Evolutionary conservation across 2,329 filamentous ascomycete genomes (phyloP), one percentile per base, ranked within the genome.

Genomic region (Fusarium paranaense): DNA sequence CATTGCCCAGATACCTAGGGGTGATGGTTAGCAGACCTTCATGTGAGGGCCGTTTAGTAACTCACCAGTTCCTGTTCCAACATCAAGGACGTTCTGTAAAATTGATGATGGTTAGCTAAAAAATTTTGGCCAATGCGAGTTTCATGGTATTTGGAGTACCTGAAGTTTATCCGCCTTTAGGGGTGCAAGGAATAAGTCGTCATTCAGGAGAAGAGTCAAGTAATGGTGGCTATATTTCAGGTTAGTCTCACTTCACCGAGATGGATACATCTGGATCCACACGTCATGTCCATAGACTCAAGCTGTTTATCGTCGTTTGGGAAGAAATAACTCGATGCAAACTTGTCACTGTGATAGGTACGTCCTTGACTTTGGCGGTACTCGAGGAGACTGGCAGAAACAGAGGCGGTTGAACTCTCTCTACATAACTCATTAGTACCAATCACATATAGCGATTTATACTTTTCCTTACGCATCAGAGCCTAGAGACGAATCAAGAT

Each of bases 331-430:
- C 27, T 40, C 2, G 45, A 38, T 18, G 47, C 22, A 37, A 63
- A 63, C 32, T 56, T 63, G 33, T 63, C 61, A 33, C 61, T 63
- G 18, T 63, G 61, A 22, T 63, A 63, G 3, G 61, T 63, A 10
- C 61, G 61, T 18, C 61, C 61, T 38, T 56, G 45, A 38, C 45
- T 54, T 25, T 56, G 33, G 18, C 47, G 61, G 14, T 63, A 63
- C 18, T 63, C 33, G 11, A 56, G 35, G 4, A 63, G 38, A 20
- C 61, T 63, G 25, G 45, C 33, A 38, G 61, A 54, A 16, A 63
- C 30, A 27, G 60, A 62, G 18, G 42, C 60, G 11, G 60, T 62
- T 35, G 60, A 62, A 42, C 60, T 62, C 20, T 52, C 42, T 16
- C 60, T 62, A 27, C 9, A 32, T 1, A 25, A 47, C n/a, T 5